phyloP scores from a whole-genome alignment of 139 green algal species.

The Chlamydomonas incerta region DNA sequence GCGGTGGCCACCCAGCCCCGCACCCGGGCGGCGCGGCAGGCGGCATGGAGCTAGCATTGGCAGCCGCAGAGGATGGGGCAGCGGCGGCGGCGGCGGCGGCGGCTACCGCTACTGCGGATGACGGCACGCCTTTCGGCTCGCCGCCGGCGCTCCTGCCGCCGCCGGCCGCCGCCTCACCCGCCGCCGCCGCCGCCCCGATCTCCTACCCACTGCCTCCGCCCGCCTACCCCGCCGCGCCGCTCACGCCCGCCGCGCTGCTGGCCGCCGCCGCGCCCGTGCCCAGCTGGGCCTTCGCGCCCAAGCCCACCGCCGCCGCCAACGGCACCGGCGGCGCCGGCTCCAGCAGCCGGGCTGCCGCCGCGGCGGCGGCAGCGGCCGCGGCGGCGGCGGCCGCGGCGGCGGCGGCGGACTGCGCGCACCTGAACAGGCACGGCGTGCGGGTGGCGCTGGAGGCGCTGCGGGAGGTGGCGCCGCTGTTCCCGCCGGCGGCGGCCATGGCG shows the following conservation, averaged over 20 bases:
- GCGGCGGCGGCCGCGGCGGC: no score
- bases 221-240: neutral
- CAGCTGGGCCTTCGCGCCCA: conserved; percentile 36
- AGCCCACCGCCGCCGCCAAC: neutral
- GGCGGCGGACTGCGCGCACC: neutral
- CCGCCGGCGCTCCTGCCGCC: no score
- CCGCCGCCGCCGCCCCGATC: neutral
- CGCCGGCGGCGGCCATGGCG: conserved; percentile 36
- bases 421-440: conserved; percentile 46
- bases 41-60: neutral
- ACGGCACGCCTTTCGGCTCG: no score
- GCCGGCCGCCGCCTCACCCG: no score
- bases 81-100: no score
- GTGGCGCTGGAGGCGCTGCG: conserved; percentile 48
- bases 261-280: neutral
- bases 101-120: no score
- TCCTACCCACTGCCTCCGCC: no score
- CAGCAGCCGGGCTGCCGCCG: no score
- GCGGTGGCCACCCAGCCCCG: no score
- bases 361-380: no score
- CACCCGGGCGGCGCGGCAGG: no score
- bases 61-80: neutral
- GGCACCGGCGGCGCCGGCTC: no score
- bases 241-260: neutral
- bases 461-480: conserved; percentile 50